Conservation (phyloP, 805 yeast species). For the Lachancea nothofagi region DNA sequence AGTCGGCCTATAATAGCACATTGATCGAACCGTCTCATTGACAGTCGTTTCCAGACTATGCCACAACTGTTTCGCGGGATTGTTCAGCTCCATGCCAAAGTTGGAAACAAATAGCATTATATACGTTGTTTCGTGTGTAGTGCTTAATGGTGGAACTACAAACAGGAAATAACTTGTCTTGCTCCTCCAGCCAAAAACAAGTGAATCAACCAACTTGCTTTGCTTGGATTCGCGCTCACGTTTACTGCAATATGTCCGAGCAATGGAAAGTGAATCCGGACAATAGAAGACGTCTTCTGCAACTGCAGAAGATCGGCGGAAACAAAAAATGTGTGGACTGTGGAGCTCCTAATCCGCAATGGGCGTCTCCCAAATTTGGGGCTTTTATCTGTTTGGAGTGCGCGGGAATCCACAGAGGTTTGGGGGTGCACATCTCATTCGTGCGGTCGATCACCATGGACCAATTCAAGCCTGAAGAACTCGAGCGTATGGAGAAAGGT, state of each 20-base stretch:
- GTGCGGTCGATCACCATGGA: constrained; percentile 98
- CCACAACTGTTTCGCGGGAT: no score
- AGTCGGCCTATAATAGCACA: no score
- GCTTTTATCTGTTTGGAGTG: constrained; percentile 95
- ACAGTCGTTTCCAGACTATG: no score
- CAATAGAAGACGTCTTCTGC: constrained; percentile 70
- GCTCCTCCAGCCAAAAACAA: no score
- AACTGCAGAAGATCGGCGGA: constrained; percentile 73
- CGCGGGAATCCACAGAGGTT: constrained; percentile 93
- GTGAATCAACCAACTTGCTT: no score
- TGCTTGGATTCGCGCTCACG: no score
- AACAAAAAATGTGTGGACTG: constrained; percentile 93
- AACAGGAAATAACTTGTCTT: no score
- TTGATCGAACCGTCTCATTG: no score
- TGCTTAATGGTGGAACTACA: no score
- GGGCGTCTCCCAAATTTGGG: constrained; percentile 99
- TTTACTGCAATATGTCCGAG: constrained; percentile 43
- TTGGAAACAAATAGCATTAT: no score
- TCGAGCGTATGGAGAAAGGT: constrained; percentile 86
- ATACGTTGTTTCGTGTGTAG: no score
- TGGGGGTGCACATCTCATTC: constrained; percentile 95
- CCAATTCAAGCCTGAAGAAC: constrained; percentile 91
- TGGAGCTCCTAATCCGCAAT: constrained; percentile 92
- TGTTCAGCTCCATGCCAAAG: no score
- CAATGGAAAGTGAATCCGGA: constrained; percentile 94